Evolutionary conservation across 2,329 filamentous ascomycete species (phyloP).

Genomic region (Dothiorella sarmentorum): DNA sequence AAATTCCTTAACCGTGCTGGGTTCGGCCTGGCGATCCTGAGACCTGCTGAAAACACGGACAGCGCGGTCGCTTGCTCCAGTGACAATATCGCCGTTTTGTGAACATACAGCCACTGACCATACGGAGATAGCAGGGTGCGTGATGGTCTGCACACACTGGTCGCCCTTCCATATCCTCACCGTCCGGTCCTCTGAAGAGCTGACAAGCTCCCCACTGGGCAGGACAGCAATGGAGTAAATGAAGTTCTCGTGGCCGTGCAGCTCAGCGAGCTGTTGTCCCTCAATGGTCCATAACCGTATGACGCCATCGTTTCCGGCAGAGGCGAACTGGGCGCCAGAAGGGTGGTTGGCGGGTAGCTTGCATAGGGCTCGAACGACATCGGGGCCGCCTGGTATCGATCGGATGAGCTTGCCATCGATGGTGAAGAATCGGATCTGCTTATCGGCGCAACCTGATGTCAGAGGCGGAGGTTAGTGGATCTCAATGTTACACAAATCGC

Average conservation of each 20-base stretch:
- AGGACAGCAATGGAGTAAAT: slow-evolving; percentile 81
- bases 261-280: slow-evolving; percentile 70
- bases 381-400: slow-evolving; percentile 66
- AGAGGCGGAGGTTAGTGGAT: slow-evolving; percentile 13
- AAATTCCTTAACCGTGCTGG: slow-evolving; percentile 68
- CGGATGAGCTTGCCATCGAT: slow-evolving; percentile 60
- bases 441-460: slow-evolving; percentile 73
- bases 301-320: slow-evolving; percentile 86
- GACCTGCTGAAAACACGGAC: slow-evolving; percentile 80
- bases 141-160: slow-evolving; percentile 90
- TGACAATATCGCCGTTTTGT: slow-evolving; percentile 87
- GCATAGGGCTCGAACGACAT: slow-evolving; percentile 86
- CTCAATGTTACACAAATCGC: slow-evolving; percentile 3
- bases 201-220: slow-evolving; percentile 83
- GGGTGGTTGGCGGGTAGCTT: slow-evolving; percentile 71
- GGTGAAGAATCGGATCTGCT: slow-evolving; percentile 80
- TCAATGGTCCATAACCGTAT: slow-evolving; percentile 83
- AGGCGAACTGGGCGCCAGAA: slow-evolving; percentile 87
- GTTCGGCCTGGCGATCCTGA: slow-evolving; percentile 64
- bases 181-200: slow-evolving; percentile 91
- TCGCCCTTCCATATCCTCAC: slow-evolving; percentile 80
- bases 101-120: slow-evolving; percentile 84
- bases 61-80: slow-evolving; percentile 83
- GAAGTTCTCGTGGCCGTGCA: slow-evolving; percentile 89
- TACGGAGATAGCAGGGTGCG: slow-evolving; percentile 92